phyloP scores from a whole-genome alignment of 306 rosid species.

The Ormosia emarginata region DNA sequence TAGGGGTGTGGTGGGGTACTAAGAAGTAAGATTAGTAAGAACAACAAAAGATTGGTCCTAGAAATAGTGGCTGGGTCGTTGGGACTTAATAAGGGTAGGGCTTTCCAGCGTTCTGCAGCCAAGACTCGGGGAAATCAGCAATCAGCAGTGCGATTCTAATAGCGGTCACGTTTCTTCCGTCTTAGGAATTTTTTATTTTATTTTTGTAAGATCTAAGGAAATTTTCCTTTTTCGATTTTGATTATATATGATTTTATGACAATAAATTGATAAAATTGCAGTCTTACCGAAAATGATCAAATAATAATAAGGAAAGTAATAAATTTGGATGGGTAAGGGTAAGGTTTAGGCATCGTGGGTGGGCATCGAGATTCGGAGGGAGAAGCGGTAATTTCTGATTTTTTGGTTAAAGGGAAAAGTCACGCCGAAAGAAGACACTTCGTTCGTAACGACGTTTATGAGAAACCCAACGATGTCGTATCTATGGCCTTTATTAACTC shows the following conservation, averaged over 20 bases:
- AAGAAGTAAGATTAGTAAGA: too few relatives aligned
- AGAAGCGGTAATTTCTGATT: background rate
- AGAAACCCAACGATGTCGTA: slow-evolving; percentile 12
- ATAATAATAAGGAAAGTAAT: background rate
- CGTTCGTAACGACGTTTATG: background rate
- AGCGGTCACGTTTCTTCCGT: too few relatives aligned
- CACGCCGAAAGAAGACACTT: slow-evolving; percentile 1
- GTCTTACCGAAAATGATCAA: background rate
- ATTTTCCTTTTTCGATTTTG: background rate
- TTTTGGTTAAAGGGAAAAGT: background rate
- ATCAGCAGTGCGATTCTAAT: background rate
- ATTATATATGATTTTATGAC: background rate
- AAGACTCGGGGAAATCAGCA: background rate
- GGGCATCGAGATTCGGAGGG: background rate
- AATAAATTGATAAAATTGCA: background rate
- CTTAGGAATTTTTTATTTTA: background rate
- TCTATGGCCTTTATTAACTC: background rate
- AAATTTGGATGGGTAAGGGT: background rate
- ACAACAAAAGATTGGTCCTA: background rate
- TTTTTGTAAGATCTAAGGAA: background rate
- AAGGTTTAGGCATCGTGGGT: background rate
- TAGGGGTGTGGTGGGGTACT: background rate
- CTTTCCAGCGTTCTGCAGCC: background rate
- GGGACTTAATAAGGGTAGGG: background rate
- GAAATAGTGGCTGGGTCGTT: background rate